These are phyloP conservation scores for Lycium ferocissimum DNA, from an alignment of 257 asterid species.

Conservation along the genomic window DNA sequence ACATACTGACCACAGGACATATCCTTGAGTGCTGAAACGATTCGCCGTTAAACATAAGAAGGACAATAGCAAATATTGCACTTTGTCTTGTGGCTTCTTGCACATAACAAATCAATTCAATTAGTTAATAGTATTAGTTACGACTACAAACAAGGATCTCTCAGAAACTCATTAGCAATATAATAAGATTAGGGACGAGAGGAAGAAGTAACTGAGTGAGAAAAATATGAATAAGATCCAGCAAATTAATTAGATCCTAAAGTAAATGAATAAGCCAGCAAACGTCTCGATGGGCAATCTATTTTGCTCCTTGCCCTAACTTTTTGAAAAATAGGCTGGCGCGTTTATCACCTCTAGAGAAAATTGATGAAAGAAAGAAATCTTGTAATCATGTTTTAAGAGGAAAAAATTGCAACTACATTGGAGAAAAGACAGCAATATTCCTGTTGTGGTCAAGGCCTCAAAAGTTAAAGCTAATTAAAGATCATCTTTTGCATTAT, in stretches of 20 bases:
- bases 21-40: neutral
- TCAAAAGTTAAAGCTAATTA: slow-evolving; percentile 21
- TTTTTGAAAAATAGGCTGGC: slow-evolving; percentile 30
- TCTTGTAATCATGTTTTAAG: slow-evolving; percentile 32
- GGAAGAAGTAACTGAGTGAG: too few relatives aligned
- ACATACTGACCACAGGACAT: too few relatives aligned
- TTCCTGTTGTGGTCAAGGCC: slow-evolving; percentile 40
- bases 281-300: slow-evolving; percentile 20
- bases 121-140: neutral
- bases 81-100: neutral
- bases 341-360: slow-evolving; percentile 39
- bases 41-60: neutral
- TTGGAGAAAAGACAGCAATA: slow-evolving; percentile 24
- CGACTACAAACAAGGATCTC: neutral
- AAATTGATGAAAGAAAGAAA: slow-evolving; percentile 32
- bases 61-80: neutral
- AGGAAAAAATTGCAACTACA: slow-evolving; percentile 27
- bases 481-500: slow-evolving; percentile 33
- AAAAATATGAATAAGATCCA: too few relatives aligned
- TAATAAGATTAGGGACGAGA: too few relatives aligned
- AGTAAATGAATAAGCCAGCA: neutral
- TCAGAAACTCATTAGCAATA: neutral
- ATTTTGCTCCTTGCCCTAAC: slow-evolving; percentile 8
- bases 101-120: neutral
- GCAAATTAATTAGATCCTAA: neutral